Percentiles rank a stretch among this genome's conserved stretches.
phyloP scores from a whole-genome alignment of 192 early-diverging fungal species.

The Podila verticillata region DNA sequence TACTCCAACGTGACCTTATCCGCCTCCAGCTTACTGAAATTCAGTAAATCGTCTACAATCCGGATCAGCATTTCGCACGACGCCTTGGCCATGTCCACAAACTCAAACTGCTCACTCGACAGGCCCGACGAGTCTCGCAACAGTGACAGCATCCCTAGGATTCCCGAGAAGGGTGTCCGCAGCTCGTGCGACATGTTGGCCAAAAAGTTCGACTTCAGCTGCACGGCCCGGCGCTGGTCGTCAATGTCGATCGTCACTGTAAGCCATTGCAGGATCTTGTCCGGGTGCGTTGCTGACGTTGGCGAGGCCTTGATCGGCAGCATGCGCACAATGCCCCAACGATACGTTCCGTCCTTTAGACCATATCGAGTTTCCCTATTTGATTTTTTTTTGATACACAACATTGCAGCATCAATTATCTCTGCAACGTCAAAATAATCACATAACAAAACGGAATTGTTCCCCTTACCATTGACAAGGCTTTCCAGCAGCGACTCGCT shows the following conservation, averaged over 20 bases:
- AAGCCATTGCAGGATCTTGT: slow-evolving; percentile 39
- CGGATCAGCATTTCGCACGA: slow-evolving; percentile 60
- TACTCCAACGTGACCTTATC: slow-evolving; percentile 59
- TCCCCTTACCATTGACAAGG: slow-evolving; percentile 35
- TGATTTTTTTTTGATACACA: not conserved
- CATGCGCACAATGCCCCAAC: slow-evolving; percentile 45
- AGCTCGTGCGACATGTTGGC: slow-evolving; percentile 85
- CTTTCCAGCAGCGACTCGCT: slow-evolving; percentile 16
- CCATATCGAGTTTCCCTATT: slow-evolving; percentile 40
- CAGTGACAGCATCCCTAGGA: slow-evolving; percentile 59
- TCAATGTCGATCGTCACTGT: slow-evolving; percentile 48
- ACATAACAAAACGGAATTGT: not conserved
- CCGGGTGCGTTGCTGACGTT: not conserved
- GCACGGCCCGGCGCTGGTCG: slow-evolving; percentile 49
- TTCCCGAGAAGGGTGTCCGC: slow-evolving; percentile 70
- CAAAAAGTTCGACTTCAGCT: slow-evolving; percentile 69
- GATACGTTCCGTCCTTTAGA: slow-evolving; percentile 30
- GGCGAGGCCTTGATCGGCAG: slow-evolving; percentile 26
- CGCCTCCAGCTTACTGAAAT: slow-evolving; percentile 60
- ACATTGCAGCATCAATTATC: not conserved
- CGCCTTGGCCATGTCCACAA: slow-evolving; percentile 61
- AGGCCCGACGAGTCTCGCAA: slow-evolving; percentile 50
- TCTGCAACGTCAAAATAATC: not conserved
- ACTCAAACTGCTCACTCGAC: slow-evolving; percentile 58
- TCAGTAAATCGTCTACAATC: slow-evolving; percentile 61